phyloP scores from a whole-genome alignment of 176 grass and related monocot species.

The Eremochloa ophiuroides region DNA sequence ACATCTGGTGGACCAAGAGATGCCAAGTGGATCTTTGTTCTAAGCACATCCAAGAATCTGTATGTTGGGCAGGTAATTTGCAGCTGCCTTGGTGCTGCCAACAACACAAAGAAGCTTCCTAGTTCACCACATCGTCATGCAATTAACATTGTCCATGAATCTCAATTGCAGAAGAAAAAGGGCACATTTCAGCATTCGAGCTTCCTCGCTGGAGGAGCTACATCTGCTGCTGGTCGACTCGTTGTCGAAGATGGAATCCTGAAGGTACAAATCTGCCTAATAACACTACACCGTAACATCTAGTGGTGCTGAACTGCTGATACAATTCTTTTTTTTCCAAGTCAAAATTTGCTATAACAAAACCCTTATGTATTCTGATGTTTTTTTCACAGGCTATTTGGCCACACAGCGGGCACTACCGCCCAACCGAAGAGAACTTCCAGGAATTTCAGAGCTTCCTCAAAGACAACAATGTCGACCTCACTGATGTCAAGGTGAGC shows the following conservation, averaged over 20 bases:
- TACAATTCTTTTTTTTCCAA: background rate
- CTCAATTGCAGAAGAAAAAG: slow-evolving; percentile 80
- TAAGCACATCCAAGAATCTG: slow-evolving; percentile 79
- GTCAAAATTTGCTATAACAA: background rate
- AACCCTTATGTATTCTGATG: background rate
- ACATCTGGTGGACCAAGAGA: slow-evolving; percentile 41
- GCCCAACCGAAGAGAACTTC: slow-evolving; percentile 86
- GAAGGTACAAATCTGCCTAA: slow-evolving; percentile 41
- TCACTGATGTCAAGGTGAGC: slow-evolving; percentile 81
- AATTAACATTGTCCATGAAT: slow-evolving; percentile 22
- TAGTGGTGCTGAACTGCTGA: background rate
- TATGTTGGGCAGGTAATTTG: slow-evolving; percentile 82
- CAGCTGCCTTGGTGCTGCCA: background rate
- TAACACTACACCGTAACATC: background rate
- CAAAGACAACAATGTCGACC: slow-evolving; percentile 72
- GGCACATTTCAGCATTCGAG: slow-evolving; percentile 98
- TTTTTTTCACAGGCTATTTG: slow-evolving; percentile 67
- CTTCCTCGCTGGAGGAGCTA: slow-evolving; percentile 89
- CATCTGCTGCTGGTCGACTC: slow-evolving; percentile 81
- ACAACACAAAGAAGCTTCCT: background rate
- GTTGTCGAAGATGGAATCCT: slow-evolving; percentile 74
- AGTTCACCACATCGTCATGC: background rate
- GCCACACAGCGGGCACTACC: slow-evolving; percentile 93
- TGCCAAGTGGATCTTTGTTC: slow-evolving; percentile 93
- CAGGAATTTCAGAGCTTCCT: slow-evolving; percentile 90